Conservation (phyloP, 257 asterid genomes). For the Nicotiana tabacum region DNA sequence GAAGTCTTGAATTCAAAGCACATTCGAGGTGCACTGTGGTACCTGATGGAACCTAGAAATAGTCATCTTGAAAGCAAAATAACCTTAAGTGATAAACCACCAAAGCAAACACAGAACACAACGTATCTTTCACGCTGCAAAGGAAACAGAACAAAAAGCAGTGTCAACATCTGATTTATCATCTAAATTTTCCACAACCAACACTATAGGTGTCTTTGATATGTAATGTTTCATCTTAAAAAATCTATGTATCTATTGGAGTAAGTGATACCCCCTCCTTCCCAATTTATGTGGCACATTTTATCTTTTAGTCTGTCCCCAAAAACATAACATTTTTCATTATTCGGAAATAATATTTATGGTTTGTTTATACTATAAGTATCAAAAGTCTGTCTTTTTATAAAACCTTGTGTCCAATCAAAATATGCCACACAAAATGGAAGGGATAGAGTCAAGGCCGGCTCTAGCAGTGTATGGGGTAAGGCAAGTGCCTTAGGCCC, state of each 20-base stretch:
- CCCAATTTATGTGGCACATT: no score
- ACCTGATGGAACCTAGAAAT: not conserved
- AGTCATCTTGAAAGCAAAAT: not conserved
- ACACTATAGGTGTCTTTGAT: not conserved
- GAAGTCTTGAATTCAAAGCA: constrained; percentile 37
- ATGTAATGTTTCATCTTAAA: no score
- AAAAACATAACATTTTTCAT: no score
- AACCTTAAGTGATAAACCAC: not conserved
- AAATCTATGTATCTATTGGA: no score
- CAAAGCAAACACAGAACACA: not conserved
- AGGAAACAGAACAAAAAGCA: not conserved
- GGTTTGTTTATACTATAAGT: no score
- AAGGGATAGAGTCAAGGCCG: not conserved
- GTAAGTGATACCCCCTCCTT: no score
- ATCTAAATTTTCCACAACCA: not conserved
- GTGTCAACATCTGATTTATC: not conserved
- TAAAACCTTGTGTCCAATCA: no score
- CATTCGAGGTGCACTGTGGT: not conserved
- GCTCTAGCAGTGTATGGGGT: no score
- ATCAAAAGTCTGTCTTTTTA: no score
- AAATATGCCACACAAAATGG: not conserved
- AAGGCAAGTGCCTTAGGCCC: no score
- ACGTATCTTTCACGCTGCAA: not conserved
- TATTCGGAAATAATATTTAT: no score
- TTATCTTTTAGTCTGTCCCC: no score